These are phyloP conservation scores for Fraxinus baroniana DNA, from an alignment of 305 asterid species.

Conservation along the genomic window DNA sequence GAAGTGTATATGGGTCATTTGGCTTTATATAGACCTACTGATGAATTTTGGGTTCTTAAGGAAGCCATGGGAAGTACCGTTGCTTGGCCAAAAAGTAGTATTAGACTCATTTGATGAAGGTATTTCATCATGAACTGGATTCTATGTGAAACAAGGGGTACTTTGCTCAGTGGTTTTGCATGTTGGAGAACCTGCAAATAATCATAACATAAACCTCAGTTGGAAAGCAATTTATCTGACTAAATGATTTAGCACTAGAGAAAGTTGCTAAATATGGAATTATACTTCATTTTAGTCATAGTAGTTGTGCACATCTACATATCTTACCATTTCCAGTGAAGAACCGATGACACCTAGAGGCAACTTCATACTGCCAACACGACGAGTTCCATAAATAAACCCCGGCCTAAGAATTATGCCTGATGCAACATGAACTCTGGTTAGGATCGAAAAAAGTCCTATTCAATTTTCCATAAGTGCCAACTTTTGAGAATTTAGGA, in stretches of 20 bases:
- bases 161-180: conserved; percentile 58
- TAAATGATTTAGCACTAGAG: background rate
- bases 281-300: background rate
- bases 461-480: background rate
- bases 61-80: too few species aligned
- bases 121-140: too few species aligned
- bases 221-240: background rate
- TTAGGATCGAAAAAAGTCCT: conserved; percentile 8
- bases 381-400: conserved; percentile 87
- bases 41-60: too few species aligned
- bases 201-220: background rate
- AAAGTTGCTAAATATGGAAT: background rate
- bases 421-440: conserved; percentile 26
- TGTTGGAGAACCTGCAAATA: conserved; percentile 66
- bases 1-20: too few species aligned
- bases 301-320: background rate
- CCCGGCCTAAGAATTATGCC: conserved; percentile 96
- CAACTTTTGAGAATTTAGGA: background rate
- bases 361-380: conserved; percentile 72
- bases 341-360: conserved; percentile 88
- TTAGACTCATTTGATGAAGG: too few species aligned
- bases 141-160: conserved; percentile 79
- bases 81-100: too few species aligned
- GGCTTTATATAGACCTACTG: too few species aligned
- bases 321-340: conserved; percentile 76